Conservation (phyloP, 2,329 filamentous ascomycete species). For the Coleophoma cylindrospora region DNA sequence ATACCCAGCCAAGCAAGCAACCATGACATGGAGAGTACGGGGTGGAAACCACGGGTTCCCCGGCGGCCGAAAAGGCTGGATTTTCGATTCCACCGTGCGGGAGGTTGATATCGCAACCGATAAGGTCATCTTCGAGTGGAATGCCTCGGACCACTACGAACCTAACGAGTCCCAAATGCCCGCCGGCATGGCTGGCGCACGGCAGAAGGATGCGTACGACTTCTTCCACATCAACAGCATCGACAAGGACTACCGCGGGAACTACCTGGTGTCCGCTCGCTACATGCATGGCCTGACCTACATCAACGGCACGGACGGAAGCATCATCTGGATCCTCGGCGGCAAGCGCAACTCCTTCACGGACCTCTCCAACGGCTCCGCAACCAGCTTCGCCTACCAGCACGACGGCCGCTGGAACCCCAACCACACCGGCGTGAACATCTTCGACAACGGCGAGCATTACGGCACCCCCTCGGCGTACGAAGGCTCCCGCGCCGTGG, state of each 20-base stretch:
- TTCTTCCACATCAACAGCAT: conserved; percentile 52
- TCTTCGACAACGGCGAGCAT: conserved; percentile 11
- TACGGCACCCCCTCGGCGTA: conserved; percentile 1
- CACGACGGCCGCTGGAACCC: conserved; percentile 43
- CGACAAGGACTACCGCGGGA: conserved; percentile 40
- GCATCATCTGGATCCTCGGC: conserved; percentile 45
- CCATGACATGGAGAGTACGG: background rate
- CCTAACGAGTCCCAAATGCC: background rate
- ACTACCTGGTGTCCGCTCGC: conserved; percentile 37
- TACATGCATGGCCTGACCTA: conserved; percentile 35
- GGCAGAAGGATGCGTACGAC: conserved; percentile 34
- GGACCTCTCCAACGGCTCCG: conserved; percentile 26
- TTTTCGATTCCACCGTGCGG: conserved; percentile 36
- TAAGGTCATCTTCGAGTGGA: conserved; percentile 43
- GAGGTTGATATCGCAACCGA: conserved; percentile 43
- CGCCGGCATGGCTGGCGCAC: background rate
- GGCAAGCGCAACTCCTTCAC: conserved; percentile 37
- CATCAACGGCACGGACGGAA: conserved; percentile 35
- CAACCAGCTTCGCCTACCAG: conserved; percentile 39
- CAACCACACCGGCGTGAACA: conserved; percentile 26
- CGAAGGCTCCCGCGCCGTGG: conserved; percentile 6
- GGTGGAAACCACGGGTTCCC: conserved; percentile 10
- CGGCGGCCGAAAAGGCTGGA: conserved; percentile 21
- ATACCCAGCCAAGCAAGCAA: conserved; percentile 20
- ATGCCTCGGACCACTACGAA: conserved; percentile 14